Evolutionary conservation across 2,329 filamentous ascomycete genomes (phyloP).

Genomic region (Torrubiella hemipterigena): DNA sequence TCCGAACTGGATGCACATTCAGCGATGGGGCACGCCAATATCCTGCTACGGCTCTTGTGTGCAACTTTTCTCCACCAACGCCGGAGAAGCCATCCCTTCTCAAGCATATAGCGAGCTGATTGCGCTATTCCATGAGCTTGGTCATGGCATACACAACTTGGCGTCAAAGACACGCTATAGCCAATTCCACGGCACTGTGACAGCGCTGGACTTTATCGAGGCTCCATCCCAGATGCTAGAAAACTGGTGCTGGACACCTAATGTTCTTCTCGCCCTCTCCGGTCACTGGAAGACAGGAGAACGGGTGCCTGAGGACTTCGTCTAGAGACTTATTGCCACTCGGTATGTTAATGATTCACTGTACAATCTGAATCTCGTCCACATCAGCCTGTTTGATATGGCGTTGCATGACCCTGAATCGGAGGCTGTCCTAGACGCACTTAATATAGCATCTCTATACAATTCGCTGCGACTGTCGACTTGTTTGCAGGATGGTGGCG

Average conservation of each 20-base stretch:
- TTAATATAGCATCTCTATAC: conserved; percentile 49
- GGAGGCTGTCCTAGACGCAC: conserved; percentile 49
- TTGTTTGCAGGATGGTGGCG: conserved; percentile 38
- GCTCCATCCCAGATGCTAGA: conserved; percentile 27
- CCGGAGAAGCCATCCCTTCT: conserved; percentile 64
- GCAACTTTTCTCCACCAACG: conserved; percentile 76
- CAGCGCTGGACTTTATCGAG: conserved; percentile 23
- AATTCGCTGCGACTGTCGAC: conserved; percentile 57
- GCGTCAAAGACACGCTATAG: conserved; percentile 19
- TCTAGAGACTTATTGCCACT: conserved; percentile 3
- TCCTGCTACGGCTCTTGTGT: conserved; percentile 68
- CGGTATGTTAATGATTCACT: conserved; percentile 48
- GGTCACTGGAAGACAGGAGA: conserved; percentile 26
- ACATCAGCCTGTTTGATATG: conserved; percentile 71
- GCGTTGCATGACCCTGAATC: conserved; percentile 52
- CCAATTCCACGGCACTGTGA: conserved; percentile 21
- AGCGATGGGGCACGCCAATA: conserved; percentile 60
- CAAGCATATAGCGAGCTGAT: conserved; percentile 74
- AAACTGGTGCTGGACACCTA: conserved; percentile 25
- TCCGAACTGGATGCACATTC: conserved; percentile 59
- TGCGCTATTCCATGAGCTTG: no score
- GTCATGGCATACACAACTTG: conserved; percentile 22
- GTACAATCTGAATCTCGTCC: conserved; percentile 62
- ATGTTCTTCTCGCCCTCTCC: conserved; percentile 24
- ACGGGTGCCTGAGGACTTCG: no score